phyloP scores from a whole-genome alignment of 345 rosid genomes.

The Clausena lansium region DNA sequence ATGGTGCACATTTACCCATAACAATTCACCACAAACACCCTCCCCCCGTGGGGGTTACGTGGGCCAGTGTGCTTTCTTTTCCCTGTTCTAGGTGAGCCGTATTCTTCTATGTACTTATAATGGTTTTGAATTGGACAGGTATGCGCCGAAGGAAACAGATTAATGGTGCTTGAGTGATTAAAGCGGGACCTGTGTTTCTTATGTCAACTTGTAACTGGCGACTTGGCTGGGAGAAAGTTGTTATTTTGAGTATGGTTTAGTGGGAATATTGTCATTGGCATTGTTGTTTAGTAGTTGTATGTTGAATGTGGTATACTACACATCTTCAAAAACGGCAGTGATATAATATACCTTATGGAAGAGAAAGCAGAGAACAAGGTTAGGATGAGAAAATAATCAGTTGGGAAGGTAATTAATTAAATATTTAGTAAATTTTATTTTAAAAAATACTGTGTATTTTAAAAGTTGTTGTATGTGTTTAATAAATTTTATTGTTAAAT shows the following conservation, averaged over 20 bases:
- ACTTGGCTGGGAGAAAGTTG: neutral
- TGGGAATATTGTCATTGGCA: neutral
- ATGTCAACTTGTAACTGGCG: neutral
- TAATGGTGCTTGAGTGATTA: conserved; percentile 2
- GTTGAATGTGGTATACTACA: neutral
- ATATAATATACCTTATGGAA: neutral
- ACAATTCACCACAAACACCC: too few relatives aligned
- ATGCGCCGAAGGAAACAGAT: conserved; percentile 26
- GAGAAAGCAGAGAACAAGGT: neutral
- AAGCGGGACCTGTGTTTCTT: neutral
- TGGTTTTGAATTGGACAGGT: conserved; percentile 20
- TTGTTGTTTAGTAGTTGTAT: conserved; percentile 1
- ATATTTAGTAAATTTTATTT: too few relatives aligned
- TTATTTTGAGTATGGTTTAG: neutral
- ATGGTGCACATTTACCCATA: neutral
- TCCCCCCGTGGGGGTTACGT: neutral
- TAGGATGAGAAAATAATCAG: neutral
- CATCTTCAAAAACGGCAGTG: neutral
- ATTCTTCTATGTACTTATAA: neutral
- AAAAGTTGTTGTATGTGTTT: too few relatives aligned
- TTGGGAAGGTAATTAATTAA: too few relatives aligned
- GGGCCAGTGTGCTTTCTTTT: neutral
- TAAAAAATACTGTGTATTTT: too few relatives aligned
- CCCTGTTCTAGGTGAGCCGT: neutral
- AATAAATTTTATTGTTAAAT: too few relatives aligned